phyloP scores from a whole-genome alignment of 139 green algal species.

The Volvox reticuliferus region DNA sequence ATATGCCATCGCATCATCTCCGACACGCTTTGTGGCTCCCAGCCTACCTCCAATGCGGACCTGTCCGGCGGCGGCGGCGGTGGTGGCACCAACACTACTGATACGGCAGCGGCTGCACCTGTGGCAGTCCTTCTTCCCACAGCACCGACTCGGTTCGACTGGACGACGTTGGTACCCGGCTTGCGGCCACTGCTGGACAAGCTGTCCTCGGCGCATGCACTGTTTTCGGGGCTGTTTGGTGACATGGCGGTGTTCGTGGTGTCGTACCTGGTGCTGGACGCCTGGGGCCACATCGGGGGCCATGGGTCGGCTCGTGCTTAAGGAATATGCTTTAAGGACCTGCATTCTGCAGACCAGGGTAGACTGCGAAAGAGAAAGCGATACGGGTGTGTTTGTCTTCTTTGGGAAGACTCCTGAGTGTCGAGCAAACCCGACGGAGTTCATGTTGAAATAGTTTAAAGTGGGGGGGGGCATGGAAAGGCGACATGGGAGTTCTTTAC shows the following conservation, averaged over 20 bases:
- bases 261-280: constrained; percentile 1
- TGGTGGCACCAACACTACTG: neutral
- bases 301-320: too few species aligned
- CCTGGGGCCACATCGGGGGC: neutral
- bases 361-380: neutral
- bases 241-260: constrained; percentile 16
- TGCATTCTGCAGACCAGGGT: too few species aligned
- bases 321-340: too few species aligned
- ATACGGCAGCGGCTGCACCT: neutral
- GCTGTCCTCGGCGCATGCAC: neutral
- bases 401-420: too few species aligned
- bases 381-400: too few species aligned
- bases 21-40: neutral
- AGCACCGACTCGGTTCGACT: constrained; percentile 2
- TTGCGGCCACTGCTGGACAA: constrained; percentile 23
- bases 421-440: too few species aligned
- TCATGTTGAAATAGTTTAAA: too few species aligned
- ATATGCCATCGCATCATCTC: too few species aligned
- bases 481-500: too few species aligned
- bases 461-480: neutral
- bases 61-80: neutral
- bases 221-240: constrained; percentile 23
- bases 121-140: neutral
- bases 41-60: neutral
- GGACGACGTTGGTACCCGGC: neutral